Percentiles rank a stretch among this genome's conserved stretches.
These are phyloP conservation scores for Phanerochaete carnosa DNA, from an alignment of 768 basidiomycete species.

Conservation along the genomic window DNA sequence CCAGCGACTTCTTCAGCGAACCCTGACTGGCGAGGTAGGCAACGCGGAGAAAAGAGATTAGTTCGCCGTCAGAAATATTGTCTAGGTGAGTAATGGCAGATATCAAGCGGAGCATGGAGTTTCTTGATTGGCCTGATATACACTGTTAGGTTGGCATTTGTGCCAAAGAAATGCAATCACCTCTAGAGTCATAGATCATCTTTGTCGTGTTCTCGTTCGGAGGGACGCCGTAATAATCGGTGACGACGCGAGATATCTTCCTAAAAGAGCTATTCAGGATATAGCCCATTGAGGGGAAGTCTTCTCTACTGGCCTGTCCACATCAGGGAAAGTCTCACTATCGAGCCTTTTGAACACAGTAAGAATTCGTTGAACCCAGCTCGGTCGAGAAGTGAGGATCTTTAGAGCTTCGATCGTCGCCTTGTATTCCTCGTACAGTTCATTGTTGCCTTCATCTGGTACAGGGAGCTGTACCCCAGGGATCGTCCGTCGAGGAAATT, in stretches of 20 bases:
- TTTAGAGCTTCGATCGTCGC: not conserved
- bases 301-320: not conserved
- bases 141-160: not conserved
- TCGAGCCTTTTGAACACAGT: not conserved
- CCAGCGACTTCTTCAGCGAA: not conserved
- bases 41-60: not conserved
- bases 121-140: not conserved
- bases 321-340: not conserved
- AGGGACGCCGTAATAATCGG: not conserved
- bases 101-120: not conserved
- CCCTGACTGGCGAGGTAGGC: not conserved
- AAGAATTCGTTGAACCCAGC: not conserved
- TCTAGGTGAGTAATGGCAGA: not conserved
- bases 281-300: not conserved
- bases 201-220: not conserved
- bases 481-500: constrained; percentile 14
- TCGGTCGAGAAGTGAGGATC: no score
- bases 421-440: not conserved
- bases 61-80: not conserved
- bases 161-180: not conserved
- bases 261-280: not conserved
- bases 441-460: not conserved
- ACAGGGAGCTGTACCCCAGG: not conserved
- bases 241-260: not conserved
- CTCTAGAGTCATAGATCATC: not conserved